Evolutionary conservation across 2,329 filamentous ascomycete genomes (phyloP), one percentile per base, ranked within the genome.

Genomic region (Coniella vitis): DNA sequence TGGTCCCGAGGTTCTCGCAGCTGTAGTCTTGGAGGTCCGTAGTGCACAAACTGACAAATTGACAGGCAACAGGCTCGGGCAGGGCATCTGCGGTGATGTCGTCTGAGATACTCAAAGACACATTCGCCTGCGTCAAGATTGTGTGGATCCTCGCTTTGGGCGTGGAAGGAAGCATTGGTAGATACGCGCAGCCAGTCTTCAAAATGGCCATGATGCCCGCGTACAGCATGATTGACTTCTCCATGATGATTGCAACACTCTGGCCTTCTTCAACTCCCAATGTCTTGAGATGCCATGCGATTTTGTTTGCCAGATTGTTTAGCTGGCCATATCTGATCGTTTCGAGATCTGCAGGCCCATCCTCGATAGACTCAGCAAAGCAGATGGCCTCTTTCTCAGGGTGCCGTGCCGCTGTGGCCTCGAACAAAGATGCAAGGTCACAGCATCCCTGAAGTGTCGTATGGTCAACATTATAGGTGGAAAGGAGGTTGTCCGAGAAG

Each of bases 141-240:
- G 74, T 69, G 3, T 69, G 62, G 1, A 86, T 69, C 44, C 87
- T 74, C 9, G 79, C 73, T 1, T 60, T 19, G 0, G 89, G 87
- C 0, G 83, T 86, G n/a, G 76, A 80, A 1, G 87, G 85, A 1
- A 87, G 73, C 4, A 95, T 71, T 0, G 89, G 88, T n/a, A 95
- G 67, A 59, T 94, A 93, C 7, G 83, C 87, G 58, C 82, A 83
- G 8, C 88, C 87, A 4, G 80, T 70, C 59, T 94, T 94, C 29
- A 88, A 64, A 19, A 84, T 76, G 1, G 81, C 89, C 25, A 95
- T 70, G 21, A 95, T 87, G 0, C 81, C 75, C 22, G 83, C 72
- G 59, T 95, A 95, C 0, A 94, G 67, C 21, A 81, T 64, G 1
- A 81, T 63, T 0, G 84, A 90, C 61, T 93, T 94, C 19, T 90